Evolutionary conservation across 2,329 filamentous ascomycete genomes (phyloP).

Genomic region (Calonectria hongkongensis): DNA sequence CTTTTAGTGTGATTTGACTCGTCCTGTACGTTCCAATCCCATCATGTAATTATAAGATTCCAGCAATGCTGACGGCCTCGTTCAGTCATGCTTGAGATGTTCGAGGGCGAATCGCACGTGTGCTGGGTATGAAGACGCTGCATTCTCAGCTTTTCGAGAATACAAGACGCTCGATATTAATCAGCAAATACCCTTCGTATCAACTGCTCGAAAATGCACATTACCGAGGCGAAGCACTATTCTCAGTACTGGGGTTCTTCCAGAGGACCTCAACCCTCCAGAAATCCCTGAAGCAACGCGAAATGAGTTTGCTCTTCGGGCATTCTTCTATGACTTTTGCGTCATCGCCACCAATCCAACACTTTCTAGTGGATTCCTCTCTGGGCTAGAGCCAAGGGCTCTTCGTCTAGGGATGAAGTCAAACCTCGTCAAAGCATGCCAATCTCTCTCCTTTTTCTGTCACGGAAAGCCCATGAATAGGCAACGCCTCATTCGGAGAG

Average conservation of each 20-base stretch:
- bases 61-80: background rate
- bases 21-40: background rate
- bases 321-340: slow-evolving; percentile 33
- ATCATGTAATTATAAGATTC: background rate
- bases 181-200: background rate
- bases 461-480: slow-evolving; percentile 16
- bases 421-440: slow-evolving; percentile 4
- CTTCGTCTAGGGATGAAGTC: slow-evolving; percentile 7
- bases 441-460: slow-evolving; percentile 1
- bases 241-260: background rate
- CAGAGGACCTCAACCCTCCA: background rate
- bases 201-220: slow-evolving; percentile 21
- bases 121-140: slow-evolving; percentile 19
- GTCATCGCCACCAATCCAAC: slow-evolving; percentile 1
- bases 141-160: slow-evolving; percentile 15
- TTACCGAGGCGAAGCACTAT: background rate
- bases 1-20: slow-evolving; percentile 10
- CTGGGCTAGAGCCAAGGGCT: background rate
- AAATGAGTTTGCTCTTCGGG: background rate
- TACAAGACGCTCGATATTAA: background rate
- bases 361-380: slow-evolving; percentile 14
- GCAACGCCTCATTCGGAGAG: background rate
- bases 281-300: slow-evolving; percentile 8
- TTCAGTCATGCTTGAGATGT: slow-evolving; percentile 27
- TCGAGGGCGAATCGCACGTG: slow-evolving; percentile 21